Base-by-base conservation (phyloP, 2,329 filamentous ascomycete genomes). In the Hirsutella minnesotensis region DNA sequence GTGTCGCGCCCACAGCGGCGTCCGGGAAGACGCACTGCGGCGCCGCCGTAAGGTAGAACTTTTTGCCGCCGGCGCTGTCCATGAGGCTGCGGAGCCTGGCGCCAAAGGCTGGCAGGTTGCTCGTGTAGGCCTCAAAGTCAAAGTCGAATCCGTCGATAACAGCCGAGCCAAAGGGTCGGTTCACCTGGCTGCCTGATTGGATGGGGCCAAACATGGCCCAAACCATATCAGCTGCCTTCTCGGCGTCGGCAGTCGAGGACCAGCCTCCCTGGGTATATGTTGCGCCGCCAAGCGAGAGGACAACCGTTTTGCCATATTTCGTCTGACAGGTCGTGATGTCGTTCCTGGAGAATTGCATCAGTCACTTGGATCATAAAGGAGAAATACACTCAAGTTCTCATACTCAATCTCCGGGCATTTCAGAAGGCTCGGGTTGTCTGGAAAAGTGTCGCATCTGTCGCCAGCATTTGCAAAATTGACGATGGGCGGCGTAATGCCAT, bases 131-230 rank as follows among this genome's bases (percentile, higher is more conserved):
- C 62, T 87, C 83, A 47, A 87, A 79, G 57, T 88, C 83, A 49
- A 87, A 77, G 60, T 88, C 83, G 57, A 88, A 86, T 4, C 84
- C 84, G 56, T 88, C 81, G 35, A 88, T 63, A 4, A 75, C 67
- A 9, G 78, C 75, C 12, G 63, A 60, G 42, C 79, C 79, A 56
- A 87, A 87, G 1, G 83, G 83, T 9, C 84, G 75, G 44, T 75
- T 67, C 8, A 64, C 64, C 2, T 58, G 60, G 34, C 60, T 66
- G 24, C 60, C 64, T 12, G 61, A 52, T 31, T 59, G 54, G 8
- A 60, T 55, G 4, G 82, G 78, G 2, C 83, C 83, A 56, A 86
- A 87, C 48, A 79, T 81, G 40, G 73, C 66, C 83, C 83, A 88
- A 44, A 88, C 63, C 18, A 72, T 66, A 42, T 81, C 62, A 0